Evolutionary conservation across 179 eudicot species (phyloP), one percentile per base, ranked within the genome.

Genomic region (Nepenthes alata): DNA sequence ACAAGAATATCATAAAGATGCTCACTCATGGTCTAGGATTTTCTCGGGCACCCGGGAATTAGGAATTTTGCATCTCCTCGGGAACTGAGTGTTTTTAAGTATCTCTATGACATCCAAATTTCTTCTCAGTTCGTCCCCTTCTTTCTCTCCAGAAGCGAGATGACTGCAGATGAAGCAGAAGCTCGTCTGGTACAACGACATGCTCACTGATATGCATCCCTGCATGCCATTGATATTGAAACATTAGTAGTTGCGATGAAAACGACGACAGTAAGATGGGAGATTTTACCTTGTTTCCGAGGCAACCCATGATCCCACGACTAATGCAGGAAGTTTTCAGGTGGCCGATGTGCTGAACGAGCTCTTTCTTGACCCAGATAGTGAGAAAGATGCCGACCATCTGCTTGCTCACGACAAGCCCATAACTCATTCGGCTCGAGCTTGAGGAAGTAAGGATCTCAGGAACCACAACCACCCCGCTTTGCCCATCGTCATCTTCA

Each of bases 131-230:
- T 86, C 95, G 34, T 89, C 95, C 11, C 96, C 96, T 84, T 86
- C 96, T 84, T 82, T 89, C 61, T 82, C 95, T 2, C 96, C 96
- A 0, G 95, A 89, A 6, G 96, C 95, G 39, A 89, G 76, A 64
- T 89, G 96, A 73, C 90, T 82, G 54, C 95, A 89, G 13, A 86
- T 74, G 73, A 89, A 84, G 72, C 96, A 89, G 59, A 89, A 81
- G 72, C 86, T 89, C 51, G 95, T 86, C 55, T 64, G 74, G 65
- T 73, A 76, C 71, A 89, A 55, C 36, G 74, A 72, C 82, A 89
- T 68, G 67, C 96, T 86, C 64, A 89, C 79, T 3, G 96, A 75
- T 51, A 89, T 88, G 57, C 91, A 86, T 11, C 96, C 96, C 95
- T 89, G 75, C n/a, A 34, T 53, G n/a, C 35, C 54, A 47, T 41